Evolutionary conservation across 163 green algal genomes (phyloP).

Genomic region (Prototheca wickerhamii): DNA sequence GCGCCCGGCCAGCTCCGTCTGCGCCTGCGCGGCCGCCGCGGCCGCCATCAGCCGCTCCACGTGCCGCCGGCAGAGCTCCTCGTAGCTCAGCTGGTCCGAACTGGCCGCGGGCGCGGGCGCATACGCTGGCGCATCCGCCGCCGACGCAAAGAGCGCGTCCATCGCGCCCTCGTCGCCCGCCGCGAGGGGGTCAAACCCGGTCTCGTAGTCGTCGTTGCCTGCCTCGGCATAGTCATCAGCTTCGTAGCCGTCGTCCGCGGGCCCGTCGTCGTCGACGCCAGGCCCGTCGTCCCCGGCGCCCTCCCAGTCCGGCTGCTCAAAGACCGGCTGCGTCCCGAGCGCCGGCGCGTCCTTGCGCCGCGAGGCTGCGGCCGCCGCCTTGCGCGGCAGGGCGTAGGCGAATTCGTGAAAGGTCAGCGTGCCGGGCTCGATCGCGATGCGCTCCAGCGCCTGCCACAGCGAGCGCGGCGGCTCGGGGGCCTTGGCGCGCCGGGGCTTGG

Average conservation of each 20-base stretch:
- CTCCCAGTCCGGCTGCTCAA: slow-evolving; percentile 13
- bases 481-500: no score
- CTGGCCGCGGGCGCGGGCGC: no score
- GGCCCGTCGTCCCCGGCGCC: slow-evolving; percentile 8
- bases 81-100: slow-evolving; percentile 16
- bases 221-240: not conserved
- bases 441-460: not conserved
- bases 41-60: slow-evolving; percentile 46
- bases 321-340: slow-evolving; percentile 7
- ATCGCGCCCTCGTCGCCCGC: slow-evolving; percentile 11
- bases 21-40: slow-evolving; percentile 53
- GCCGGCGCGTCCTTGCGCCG: slow-evolving; percentile 1
- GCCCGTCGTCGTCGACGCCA: slow-evolving; percentile 13
- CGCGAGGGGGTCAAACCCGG: not conserved
- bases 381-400: not conserved
- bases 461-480: not conserved
- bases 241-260: slow-evolving; percentile 3
- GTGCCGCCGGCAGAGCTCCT: slow-evolving; percentile 40
- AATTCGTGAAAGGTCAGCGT: slow-evolving; percentile 23
- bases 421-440: not conserved
- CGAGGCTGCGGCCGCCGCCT: not conserved
- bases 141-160: not conserved
- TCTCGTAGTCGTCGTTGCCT: not conserved
- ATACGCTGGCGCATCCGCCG: no score
- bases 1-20: slow-evolving; percentile 48